phyloP scores from a whole-genome alignment of 805 yeast genomes.

The Wickerhamiella azyma region DNA sequence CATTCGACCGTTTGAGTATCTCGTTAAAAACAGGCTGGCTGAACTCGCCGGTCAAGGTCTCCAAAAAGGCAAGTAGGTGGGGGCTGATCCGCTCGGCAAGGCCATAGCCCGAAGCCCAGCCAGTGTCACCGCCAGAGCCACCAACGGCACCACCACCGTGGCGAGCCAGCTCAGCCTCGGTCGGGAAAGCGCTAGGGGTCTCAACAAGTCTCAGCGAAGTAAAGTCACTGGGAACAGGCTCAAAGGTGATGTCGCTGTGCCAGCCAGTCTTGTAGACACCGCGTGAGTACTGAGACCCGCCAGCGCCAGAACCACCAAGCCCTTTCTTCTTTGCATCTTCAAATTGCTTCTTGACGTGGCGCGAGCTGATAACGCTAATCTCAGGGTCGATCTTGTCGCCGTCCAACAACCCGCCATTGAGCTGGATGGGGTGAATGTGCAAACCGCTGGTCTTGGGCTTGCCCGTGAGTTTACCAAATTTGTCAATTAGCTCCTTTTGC shows the following conservation, averaged over 20 bases:
- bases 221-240: constrained; percentile 41
- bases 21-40: background rate
- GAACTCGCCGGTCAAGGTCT: constrained; percentile 24
- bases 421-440: constrained; percentile 23
- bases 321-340: constrained; percentile 1
- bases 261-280: constrained; percentile 22
- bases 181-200: constrained; percentile 22
- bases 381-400: constrained; percentile 22
- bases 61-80: constrained; percentile 33
- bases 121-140: constrained; percentile 36
- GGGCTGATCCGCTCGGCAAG: constrained; percentile 42
- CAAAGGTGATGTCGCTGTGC: constrained; percentile 46
- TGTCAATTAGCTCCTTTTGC: constrained; percentile 21
- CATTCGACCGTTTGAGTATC: background rate
- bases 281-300: background rate
- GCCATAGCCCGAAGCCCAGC: constrained; percentile 40
- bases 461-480: constrained; percentile 21
- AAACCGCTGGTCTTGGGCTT: constrained; percentile 21
- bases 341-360: constrained; percentile 15
- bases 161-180: background rate
- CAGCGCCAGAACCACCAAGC: background rate
- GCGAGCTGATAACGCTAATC: constrained; percentile 19
- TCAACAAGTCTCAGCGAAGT: constrained; percentile 39
- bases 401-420: constrained; percentile 23
- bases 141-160: constrained; percentile 1